Conservation (phyloP, 2,329 filamentous ascomycete species). For the Rhinocladiella mackenziei region DNA sequence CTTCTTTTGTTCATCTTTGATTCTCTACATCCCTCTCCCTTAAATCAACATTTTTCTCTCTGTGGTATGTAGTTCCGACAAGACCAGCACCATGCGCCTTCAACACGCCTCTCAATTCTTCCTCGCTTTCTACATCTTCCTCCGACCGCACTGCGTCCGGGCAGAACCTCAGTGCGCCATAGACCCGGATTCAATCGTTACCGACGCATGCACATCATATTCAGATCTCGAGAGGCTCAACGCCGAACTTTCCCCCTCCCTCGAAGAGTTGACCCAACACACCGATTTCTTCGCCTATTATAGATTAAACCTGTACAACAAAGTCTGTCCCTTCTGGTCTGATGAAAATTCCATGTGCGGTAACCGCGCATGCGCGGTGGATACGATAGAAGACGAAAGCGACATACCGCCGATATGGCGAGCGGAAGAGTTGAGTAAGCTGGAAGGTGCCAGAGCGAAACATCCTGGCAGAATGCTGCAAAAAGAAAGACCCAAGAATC, state of each 20-base stretch:
- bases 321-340: slow-evolving; percentile 92
- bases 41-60: too few species aligned
- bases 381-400: slow-evolving; percentile 90
- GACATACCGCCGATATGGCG: slow-evolving; percentile 91
- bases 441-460: slow-evolving; percentile 84
- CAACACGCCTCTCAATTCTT: slow-evolving; percentile 25
- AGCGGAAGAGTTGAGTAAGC: slow-evolving; percentile 82
- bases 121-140: slow-evolving; percentile 23
- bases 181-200: slow-evolving; percentile 81
- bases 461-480: slow-evolving; percentile 77
- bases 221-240: slow-evolving; percentile 84
- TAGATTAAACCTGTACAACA: slow-evolving; percentile 89
- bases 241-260: slow-evolving; percentile 65
- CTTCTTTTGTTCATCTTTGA: too few species aligned
- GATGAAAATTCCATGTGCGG: slow-evolving; percentile 92
- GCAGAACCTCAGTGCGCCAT: slow-evolving; percentile 44
- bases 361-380: slow-evolving; percentile 93
- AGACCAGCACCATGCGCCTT: slow-evolving; percentile 16
- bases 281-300: slow-evolving; percentile 99
- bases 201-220: slow-evolving; percentile 92
- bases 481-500: slow-evolving; percentile 61
- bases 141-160: slow-evolving; percentile 15
- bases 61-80: neutral
- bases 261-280: slow-evolving; percentile 75
- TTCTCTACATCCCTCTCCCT: too few species aligned